Base-by-base conservation (phyloP, 208 protist genomes). In the Sergeia podlipaevii region DNA sequence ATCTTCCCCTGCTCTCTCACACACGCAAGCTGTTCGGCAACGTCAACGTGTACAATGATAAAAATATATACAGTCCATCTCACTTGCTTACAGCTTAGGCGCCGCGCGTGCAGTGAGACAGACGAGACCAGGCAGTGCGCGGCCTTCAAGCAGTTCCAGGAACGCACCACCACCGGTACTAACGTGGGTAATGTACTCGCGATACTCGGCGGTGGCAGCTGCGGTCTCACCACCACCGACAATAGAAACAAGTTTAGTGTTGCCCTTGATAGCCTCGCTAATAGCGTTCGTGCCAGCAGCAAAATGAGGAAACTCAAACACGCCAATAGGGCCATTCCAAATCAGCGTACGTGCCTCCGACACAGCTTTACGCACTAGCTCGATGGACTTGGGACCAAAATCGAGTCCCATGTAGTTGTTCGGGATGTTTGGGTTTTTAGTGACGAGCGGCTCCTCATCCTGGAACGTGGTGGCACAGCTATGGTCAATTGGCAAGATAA, bases 111-210 rank as follows among this genome's bases (percentile, higher is more conserved):
- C 82, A 6, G 87, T 94, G 47, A 98, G 77, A 60, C 89, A 93
- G 43, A 89, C 72, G 37, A 98, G 75, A 24, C 96, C 97, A n/a
- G 96, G 97, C 10, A 98, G 68, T 13, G 91, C 81, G 49, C 86
- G 79, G 21, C 98, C 99, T 75, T 99, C 98, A 7, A 99, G 87
- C 24, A 99, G 91, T 85, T 99, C 98, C 24, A 99, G 85, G 27
- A 97, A 98, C n/a, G 98, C 99, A 60, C 99, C 99, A 66, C 99
- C 99, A 62, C 99, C 99, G 53, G 99, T 99, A 49, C 81, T 97
- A n/a, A 99, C 92, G 74, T 99, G 98, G 28, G 83, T 95, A 38
- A 99, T 95, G 64, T 67, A 84, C 18, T 83, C 68, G 32, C 76
- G 68, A 60, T 89, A 95, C 27, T 58, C 70, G 62, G 98, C 82